A percentile compares a stretch with the other conserved stretches of the same genome.
Evolutionary conservation across 495 filamentous ascomycete genomes (phyloP).

Genomic region (Lophiotrema nucula): DNA sequence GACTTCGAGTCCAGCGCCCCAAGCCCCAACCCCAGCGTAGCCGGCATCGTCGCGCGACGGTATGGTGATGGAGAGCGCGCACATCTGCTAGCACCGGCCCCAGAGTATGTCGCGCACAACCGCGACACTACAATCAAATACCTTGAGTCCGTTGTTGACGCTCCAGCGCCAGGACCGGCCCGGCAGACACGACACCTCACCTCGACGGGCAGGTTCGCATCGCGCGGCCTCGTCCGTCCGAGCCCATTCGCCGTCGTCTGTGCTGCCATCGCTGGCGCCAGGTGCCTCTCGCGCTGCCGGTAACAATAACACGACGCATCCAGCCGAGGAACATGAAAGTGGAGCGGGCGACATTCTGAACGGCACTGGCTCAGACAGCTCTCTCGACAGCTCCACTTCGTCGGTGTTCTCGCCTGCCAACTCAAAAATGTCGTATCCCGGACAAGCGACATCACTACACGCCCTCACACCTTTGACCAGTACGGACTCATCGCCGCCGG

Average conservation of each 20-base stretch:
- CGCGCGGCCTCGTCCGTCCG: slow-evolving; percentile 26
- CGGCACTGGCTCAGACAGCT: slow-evolving; percentile 65
- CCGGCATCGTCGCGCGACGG: neutral
- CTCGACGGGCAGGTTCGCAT: slow-evolving; percentile 28
- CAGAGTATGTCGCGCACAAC: slow-evolving; percentile 42
- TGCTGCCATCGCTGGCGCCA: neutral
- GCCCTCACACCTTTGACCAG: slow-evolving; percentile 75
- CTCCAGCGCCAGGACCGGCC: slow-evolving; percentile 54
- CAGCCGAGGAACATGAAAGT: slow-evolving; percentile 51
- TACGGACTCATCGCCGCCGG: slow-evolving; percentile 69
- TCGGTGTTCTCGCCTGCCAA: slow-evolving; percentile 58
- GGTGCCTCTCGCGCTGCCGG: slow-evolving; percentile 18
- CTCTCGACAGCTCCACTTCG: slow-evolving; percentile 61
- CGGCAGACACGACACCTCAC: slow-evolving; percentile 38
- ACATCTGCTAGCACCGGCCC: slow-evolving; percentile 22
- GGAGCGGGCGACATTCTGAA: slow-evolving; percentile 61
- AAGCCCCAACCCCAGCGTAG: neutral
- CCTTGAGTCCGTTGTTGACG: slow-evolving; percentile 86
- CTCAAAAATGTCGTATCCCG: slow-evolving; percentile 46
- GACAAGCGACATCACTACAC: slow-evolving; percentile 50
- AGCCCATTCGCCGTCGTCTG: slow-evolving; percentile 16
- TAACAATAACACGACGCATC: slow-evolving; percentile 25
- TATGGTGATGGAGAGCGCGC: slow-evolving; percentile 24
- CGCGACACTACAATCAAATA: slow-evolving; percentile 14
- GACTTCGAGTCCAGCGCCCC: neutral